Evolutionary conservation across 345 rosid genomes (phyloP).

Genomic region (Acer negundo): DNA sequence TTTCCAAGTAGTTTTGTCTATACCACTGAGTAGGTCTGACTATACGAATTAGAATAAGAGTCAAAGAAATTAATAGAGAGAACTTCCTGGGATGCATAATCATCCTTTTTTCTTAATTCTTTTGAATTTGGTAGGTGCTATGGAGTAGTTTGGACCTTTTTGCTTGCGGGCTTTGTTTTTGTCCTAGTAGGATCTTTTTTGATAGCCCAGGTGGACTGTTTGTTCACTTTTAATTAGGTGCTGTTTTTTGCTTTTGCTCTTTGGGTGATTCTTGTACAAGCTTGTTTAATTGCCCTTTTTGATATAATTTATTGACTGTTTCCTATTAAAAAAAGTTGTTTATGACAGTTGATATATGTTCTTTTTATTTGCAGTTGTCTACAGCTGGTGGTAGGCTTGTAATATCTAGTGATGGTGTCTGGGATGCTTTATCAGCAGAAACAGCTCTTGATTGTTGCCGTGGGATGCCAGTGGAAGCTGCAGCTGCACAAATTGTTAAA

Average conservation of each 20-base stretch:
- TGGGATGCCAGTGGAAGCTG: slow-evolving; percentile 84
- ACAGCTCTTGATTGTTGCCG: slow-evolving; percentile 86
- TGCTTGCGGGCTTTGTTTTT: neutral
- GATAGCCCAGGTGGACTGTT: neutral
- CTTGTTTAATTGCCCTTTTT: neutral
- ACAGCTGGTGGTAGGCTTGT: slow-evolving; percentile 88
- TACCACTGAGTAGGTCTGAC: neutral
- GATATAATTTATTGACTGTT: neutral
- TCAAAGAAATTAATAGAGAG: neutral
- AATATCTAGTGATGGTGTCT: slow-evolving; percentile 97
- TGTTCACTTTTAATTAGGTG: neutral
- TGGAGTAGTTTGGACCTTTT: neutral
- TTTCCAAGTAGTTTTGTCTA: neutral
- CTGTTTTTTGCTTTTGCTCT: neutral
- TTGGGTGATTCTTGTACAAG: neutral
- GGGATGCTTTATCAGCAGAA: slow-evolving; percentile 93
- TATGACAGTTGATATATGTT: neutral
- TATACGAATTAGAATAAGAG: neutral
- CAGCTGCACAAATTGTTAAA: slow-evolving; percentile 91
- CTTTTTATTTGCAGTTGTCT: slow-evolving; percentile 67
- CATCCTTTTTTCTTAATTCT: neutral
- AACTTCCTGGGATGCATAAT: neutral
- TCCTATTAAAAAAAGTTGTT: neutral
- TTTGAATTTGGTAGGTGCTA: neutral
- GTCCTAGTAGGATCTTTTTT: neutral